These are phyloP conservation scores for Stephania cephalantha DNA, from an alignment of 164 flowering plant genomes.

Conservation along the genomic window DNA sequence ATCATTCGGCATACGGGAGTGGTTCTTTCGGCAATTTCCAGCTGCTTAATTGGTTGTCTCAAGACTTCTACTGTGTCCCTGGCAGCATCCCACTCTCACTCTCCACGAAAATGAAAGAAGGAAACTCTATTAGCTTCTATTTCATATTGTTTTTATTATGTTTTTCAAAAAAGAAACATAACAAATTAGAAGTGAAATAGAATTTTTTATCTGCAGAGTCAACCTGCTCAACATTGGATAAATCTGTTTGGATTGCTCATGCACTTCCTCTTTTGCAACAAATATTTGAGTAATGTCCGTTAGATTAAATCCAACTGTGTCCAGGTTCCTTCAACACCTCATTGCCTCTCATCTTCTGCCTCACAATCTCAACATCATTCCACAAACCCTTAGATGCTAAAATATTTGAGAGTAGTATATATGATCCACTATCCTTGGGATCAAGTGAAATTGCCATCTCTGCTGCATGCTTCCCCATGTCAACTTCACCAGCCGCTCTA, in stretches of 20 bases:
- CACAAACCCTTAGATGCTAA: conserved; percentile 56
- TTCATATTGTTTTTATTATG: no score
- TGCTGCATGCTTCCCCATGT: conserved; percentile 48
- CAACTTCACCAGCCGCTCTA: conserved; percentile 28
- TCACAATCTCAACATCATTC: conserved; percentile 46
- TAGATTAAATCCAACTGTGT: conserved; percentile 49
- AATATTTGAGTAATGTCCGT: conserved; percentile 32
- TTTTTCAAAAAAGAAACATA: no score
- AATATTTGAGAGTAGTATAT: conserved; percentile 44
- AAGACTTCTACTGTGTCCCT: no score
- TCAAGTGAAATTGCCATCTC: conserved; percentile 49
- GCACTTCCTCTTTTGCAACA: conserved; percentile 32
- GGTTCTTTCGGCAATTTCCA: no score
- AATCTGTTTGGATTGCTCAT: conserved; percentile 24
- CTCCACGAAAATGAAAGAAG: no score
- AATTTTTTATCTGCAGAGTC: conserved; percentile 32
- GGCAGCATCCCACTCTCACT: no score
- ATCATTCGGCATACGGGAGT: no score
- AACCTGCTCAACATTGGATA: conserved; percentile 30
- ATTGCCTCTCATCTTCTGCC: conserved; percentile 42
- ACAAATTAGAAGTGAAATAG: no score
- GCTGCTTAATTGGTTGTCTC: no score
- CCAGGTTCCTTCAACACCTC: conserved; percentile 58
- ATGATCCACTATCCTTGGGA: conserved; percentile 55
- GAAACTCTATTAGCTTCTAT: no score